Conservation (phyloP, 805 yeast species). For the Candida orba region DNA sequence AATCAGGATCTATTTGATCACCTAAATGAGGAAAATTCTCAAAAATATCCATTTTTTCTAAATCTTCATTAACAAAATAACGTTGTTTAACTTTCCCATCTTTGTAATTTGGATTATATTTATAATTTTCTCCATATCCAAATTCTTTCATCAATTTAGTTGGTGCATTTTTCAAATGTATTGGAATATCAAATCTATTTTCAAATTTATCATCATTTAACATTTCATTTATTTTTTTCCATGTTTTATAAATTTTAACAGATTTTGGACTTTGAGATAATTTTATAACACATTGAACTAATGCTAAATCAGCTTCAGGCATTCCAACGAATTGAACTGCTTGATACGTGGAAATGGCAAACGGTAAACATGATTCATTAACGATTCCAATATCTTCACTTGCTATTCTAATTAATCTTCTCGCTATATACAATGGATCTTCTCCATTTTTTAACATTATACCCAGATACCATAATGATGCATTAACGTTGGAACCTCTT, state of each 20-base stretch:
- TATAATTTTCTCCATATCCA: constrained; percentile 80
- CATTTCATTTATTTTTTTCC: constrained; percentile 56
- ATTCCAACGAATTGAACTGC: constrained; percentile 86
- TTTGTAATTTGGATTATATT: constrained; percentile 76
- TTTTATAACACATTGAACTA: constrained; percentile 92
- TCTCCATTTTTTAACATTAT: constrained; percentile 93
- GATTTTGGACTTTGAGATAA: constrained; percentile 81
- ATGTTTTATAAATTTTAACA: constrained; percentile 77
- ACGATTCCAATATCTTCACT: constrained; percentile 88
- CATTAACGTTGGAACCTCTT: constrained; percentile 86
- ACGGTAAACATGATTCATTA: constrained; percentile 78
- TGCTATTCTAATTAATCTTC: constrained; percentile 92
- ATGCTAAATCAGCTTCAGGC: constrained; percentile 86
- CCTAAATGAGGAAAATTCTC: constrained; percentile 51
- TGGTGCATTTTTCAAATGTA: constrained; percentile 92
- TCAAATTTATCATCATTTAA: constrained; percentile 39
- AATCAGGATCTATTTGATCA: constrained; percentile 34
- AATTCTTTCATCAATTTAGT: constrained; percentile 82
- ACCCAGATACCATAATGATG: constrained; percentile 79
- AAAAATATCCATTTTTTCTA: constrained; percentile 39
- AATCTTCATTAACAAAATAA: constrained; percentile 62
- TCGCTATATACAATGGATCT: constrained; percentile 80
- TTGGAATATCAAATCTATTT: constrained; percentile 44
- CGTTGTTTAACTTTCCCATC: constrained; percentile 70
- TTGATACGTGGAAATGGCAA: constrained; percentile 79